A percentile compares a stretch with the other conserved stretches of the same genome.
Evolutionary conservation across 176 grass and related monocot genomes (phyloP).

Genomic region (Thinopyrum elongatum): DNA sequence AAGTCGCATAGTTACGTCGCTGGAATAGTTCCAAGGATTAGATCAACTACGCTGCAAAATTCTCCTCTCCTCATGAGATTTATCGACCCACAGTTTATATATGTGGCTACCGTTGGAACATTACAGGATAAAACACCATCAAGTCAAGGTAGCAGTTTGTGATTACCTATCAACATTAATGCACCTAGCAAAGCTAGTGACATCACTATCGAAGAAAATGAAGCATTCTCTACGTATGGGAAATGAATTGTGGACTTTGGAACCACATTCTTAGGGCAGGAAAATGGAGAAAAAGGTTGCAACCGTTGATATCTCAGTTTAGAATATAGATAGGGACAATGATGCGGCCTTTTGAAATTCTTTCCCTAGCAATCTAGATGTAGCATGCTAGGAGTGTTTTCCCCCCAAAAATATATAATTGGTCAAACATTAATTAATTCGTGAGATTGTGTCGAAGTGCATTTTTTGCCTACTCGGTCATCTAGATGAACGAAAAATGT

Average conservation of each 20-base stretch:
- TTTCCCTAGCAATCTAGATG: neutral
- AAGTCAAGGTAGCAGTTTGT: slow-evolving; percentile 51
- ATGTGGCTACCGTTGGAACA: slow-evolving; percentile 41
- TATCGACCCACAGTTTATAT: neutral
- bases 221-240: slow-evolving; percentile 34
- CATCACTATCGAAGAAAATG: slow-evolving; percentile 23
- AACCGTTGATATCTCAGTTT: slow-evolving; percentile 1
- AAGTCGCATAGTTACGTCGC: neutral
- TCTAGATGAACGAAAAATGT: neutral
- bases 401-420: neutral
- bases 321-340: slow-evolving; percentile 25
- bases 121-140: slow-evolving; percentile 23
- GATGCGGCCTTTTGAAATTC: slow-evolving; percentile 33
- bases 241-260: slow-evolving; percentile 39
- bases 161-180: slow-evolving; percentile 40
- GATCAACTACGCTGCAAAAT: neutral
- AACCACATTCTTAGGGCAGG: slow-evolving; percentile 22
- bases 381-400: neutral
- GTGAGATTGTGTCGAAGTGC: neutral
- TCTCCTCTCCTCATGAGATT: neutral
- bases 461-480: neutral
- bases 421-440: neutral
- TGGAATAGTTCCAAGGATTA: slow-evolving; percentile 23
- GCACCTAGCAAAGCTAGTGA: neutral
- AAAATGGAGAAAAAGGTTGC: neutral